Conservation (phyloP, 2,329 filamentous ascomycete species). For the Exutisphaerella laricina region DNA sequence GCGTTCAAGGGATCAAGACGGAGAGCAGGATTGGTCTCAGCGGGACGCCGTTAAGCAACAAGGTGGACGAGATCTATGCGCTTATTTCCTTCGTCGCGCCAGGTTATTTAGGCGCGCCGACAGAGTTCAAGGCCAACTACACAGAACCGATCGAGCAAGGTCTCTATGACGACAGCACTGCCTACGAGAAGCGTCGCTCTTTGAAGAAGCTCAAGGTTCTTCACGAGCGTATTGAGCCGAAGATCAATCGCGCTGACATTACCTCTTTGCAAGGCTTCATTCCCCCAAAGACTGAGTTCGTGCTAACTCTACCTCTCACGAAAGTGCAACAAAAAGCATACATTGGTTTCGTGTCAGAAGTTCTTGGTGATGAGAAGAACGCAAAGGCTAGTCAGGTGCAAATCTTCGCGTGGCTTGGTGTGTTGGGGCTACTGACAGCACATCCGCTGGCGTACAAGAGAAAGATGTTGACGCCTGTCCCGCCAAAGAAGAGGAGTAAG, state of each 20-base stretch:
- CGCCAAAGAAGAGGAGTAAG: slow-evolving; percentile 4
- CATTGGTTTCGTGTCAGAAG: slow-evolving; percentile 43
- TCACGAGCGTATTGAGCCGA: slow-evolving; percentile 66
- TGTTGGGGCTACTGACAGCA: slow-evolving; percentile 52
- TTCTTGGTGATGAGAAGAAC: slow-evolving; percentile 32
- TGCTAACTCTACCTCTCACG: slow-evolving; percentile 68
- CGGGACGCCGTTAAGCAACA: slow-evolving; percentile 80
- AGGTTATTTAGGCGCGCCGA: slow-evolving; percentile 63
- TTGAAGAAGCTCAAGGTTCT: slow-evolving; percentile 65
- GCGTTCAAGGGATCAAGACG: slow-evolving; percentile 58
- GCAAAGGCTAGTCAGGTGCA: slow-evolving; percentile 37
- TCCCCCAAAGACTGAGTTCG: slow-evolving; percentile 73
- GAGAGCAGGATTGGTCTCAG: slow-evolving; percentile 74
- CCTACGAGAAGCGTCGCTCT: slow-evolving; percentile 51
- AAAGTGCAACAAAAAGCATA: slow-evolving; percentile 61
- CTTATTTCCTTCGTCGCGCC: slow-evolving; percentile 86
- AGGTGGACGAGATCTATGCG: slow-evolving; percentile 75
- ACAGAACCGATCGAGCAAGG: slow-evolving; percentile 68
- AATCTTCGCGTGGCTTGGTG: slow-evolving; percentile 52
- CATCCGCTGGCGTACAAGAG: slow-evolving; percentile 52
- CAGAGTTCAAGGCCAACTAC: slow-evolving; percentile 67
- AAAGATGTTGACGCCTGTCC: slow-evolving; percentile 43
- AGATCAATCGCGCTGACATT: slow-evolving; percentile 71
- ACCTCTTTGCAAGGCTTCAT: slow-evolving; percentile 60
- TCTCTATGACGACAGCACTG: slow-evolving; percentile 59